phyloP scores from a whole-genome alignment of 108 stramenopile species.

The Aurantiochytrium sp. region DNA sequence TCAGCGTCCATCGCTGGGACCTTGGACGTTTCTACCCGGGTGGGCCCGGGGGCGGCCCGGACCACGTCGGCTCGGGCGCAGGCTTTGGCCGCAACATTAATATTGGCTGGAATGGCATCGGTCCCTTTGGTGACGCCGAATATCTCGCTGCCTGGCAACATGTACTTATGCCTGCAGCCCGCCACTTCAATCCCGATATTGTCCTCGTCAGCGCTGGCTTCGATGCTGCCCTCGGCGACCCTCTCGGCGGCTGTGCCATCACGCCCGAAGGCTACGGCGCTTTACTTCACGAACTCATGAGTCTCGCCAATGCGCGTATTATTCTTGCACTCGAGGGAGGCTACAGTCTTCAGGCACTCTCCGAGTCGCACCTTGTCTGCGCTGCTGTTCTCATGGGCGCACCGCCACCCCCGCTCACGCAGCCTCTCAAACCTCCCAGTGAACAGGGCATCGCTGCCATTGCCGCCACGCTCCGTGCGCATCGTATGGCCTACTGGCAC shows the following conservation, averaged over 20 bases:
- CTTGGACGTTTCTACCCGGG: slow-evolving; percentile 57
- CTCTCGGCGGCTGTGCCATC: slow-evolving; percentile 55
- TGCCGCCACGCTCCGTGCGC: not conserved
- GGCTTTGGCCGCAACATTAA: slow-evolving; percentile 63
- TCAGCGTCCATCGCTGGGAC: slow-evolving; percentile 63
- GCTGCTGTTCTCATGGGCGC: not conserved
- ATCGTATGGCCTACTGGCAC: not conserved
- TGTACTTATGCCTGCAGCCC: slow-evolving; percentile 55
- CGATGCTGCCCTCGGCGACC: slow-evolving; percentile 67
- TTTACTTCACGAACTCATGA: slow-evolving; percentile 34
- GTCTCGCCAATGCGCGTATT: slow-evolving; percentile 62
- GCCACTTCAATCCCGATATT: slow-evolving; percentile 59
- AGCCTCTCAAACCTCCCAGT: not conserved
- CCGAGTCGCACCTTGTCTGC: not conserved
- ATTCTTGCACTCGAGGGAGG: slow-evolving; percentile 54
- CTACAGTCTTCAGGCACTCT: slow-evolving; percentile 33
- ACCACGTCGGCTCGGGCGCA: slow-evolving; percentile 39
- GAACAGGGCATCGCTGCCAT: not conserved
- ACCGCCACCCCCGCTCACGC: not conserved
- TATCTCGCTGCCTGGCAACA: slow-evolving; percentile 54
- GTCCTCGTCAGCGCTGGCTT: slow-evolving; percentile 73
- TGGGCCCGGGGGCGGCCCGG: slow-evolving; percentile 27
- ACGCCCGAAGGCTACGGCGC: slow-evolving; percentile 53
- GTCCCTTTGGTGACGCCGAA: slow-evolving; percentile 61
- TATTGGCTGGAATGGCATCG: slow-evolving; percentile 57